These are phyloP conservation scores for Amylostereum areolatum DNA, from an alignment of 1,284 basidiomycete species.

Conservation along the genomic window DNA sequence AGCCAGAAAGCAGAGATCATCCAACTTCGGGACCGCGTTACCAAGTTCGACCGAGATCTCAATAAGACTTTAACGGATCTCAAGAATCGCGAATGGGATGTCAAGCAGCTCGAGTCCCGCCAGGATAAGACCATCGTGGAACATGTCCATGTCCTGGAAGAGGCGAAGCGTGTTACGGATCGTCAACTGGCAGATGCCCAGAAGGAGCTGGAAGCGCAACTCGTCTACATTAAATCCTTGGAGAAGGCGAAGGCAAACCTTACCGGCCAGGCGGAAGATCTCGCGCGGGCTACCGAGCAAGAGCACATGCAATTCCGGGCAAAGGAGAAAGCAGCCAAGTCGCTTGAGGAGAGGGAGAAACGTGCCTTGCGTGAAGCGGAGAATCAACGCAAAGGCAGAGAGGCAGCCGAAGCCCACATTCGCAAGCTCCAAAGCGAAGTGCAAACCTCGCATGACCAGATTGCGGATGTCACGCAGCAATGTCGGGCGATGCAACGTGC, in stretches of 20 bases:
- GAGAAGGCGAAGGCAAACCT: slow-evolving; percentile 78
- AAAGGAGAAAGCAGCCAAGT: slow-evolving; percentile 59
- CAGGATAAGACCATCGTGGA: slow-evolving; percentile 99
- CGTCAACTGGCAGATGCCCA: slow-evolving; percentile 84
- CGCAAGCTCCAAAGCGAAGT: slow-evolving; percentile 58
- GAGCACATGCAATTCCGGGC: slow-evolving; percentile 63
- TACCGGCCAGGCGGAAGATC: slow-evolving; percentile 81
- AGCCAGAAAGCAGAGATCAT: slow-evolving; percentile 65
- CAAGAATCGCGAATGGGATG: slow-evolving; percentile 80
- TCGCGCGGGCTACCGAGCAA: slow-evolving; percentile 69
- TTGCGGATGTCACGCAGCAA: slow-evolving; percentile 48
- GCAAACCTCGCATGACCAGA: slow-evolving; percentile 43
- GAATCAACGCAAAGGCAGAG: slow-evolving; percentile 56
- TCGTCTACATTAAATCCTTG: slow-evolving; percentile 74
- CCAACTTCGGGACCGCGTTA: slow-evolving; percentile 64
- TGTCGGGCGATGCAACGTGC: slow-evolving; percentile 48
- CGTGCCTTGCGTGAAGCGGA: slow-evolving; percentile 57
- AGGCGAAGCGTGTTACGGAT: slow-evolving; percentile 95
- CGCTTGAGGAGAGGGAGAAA: slow-evolving; percentile 52
- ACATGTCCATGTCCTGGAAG: slow-evolving; percentile 96
- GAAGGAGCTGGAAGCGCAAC: slow-evolving; percentile 68
- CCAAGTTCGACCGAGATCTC: slow-evolving; percentile 76
- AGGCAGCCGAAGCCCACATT: slow-evolving; percentile 56
- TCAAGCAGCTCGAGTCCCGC: slow-evolving; percentile 78
- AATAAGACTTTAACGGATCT: slow-evolving; percentile 76